Percentiles rank a stretch among this genome's conserved stretches.
phyloP scores from a whole-genome alignment of 1,284 basidiomycete species.

The Ganoderma leucocontextum region DNA sequence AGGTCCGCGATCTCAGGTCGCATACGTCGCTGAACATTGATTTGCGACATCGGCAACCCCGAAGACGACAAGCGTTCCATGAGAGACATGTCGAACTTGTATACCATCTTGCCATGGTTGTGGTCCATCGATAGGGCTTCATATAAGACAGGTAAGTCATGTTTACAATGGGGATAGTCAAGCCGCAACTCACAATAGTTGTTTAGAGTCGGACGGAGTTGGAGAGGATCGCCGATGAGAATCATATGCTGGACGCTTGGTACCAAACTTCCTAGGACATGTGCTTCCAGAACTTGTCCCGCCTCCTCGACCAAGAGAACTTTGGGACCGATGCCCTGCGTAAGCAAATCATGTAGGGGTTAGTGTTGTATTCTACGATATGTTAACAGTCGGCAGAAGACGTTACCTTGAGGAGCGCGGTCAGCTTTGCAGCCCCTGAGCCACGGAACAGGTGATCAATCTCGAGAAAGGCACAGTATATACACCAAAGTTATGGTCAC shows the following conservation, averaged over 20 bases:
- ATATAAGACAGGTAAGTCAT: neutral
- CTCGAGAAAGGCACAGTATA: neutral
- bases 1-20: constrained; percentile 53
- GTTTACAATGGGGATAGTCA: neutral
- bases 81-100: constrained; percentile 54
- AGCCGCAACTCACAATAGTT: constrained; percentile 59
- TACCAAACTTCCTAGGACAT: constrained; percentile 68
- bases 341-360: constrained; percentile 11
- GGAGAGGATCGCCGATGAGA: constrained; percentile 50
- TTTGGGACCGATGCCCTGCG: constrained; percentile 46
- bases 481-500: neutral
- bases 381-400: neutral
- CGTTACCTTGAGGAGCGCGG: constrained; percentile 61
- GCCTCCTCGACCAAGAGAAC: constrained; percentile 58
- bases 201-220: constrained; percentile 72
- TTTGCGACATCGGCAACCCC: constrained; percentile 51
- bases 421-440: constrained; percentile 71
- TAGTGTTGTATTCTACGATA: neutral
- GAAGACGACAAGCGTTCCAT: constrained; percentile 54
- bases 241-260: constrained; percentile 44
- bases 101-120: constrained; percentile 44
- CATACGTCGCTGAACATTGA: constrained; percentile 53
- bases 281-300: constrained; percentile 81
- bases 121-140: constrained; percentile 52
- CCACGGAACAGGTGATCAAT: neutral